A percentile compares a stretch with the other conserved stretches of the same genome.
phyloP scores from a whole-genome alignment of 1,284 basidiomycete species.

The Tylopilus orsonianus region DNA sequence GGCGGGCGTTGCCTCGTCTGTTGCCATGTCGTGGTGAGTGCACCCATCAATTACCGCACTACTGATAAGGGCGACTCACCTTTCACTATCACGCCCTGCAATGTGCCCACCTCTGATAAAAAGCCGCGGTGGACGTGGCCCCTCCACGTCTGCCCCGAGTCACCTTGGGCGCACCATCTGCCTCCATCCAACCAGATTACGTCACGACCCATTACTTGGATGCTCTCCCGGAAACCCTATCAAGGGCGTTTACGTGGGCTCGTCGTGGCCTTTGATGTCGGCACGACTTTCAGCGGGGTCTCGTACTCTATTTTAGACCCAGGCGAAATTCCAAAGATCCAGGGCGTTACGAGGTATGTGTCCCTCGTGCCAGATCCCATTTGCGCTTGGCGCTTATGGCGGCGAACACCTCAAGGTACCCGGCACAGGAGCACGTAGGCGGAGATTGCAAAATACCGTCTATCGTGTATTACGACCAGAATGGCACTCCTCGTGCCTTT shows the following conservation, averaged over 20 bases:
- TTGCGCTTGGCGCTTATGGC: too few relatives aligned
- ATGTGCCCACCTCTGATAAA: slow-evolving; percentile 22
- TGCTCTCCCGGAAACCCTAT: slow-evolving; percentile 32
- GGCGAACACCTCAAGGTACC: too few relatives aligned
- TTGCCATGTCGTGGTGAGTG: slow-evolving; percentile 7
- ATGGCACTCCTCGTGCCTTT: slow-evolving; percentile 42
- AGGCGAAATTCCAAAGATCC: slow-evolving; percentile 45
- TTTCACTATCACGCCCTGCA: not conserved
- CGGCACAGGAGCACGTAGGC: slow-evolving; percentile 39
- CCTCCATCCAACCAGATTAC: slow-evolving; percentile 12
- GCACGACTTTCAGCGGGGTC: slow-evolving; percentile 51
- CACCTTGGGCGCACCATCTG: not conserved
- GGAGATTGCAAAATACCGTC: slow-evolving; percentile 56
- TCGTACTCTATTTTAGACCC: slow-evolving; percentile 47
- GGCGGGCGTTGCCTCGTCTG: not conserved
- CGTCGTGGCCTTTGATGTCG: slow-evolving; percentile 49
- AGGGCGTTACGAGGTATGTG: slow-evolving; percentile 35
- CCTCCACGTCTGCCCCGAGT: not conserved
- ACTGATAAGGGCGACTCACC: slow-evolving; percentile 11
- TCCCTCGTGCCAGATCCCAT: too few relatives aligned
- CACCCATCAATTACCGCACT: slow-evolving; percentile 12
- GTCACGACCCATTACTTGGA: slow-evolving; percentile 9
- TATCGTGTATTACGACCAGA: slow-evolving; percentile 49
- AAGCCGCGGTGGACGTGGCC: slow-evolving; percentile 8
- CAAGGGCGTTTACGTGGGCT: slow-evolving; percentile 39